A percentile compares a stretch with the other conserved stretches of the same genome.
These are phyloP conservation scores for Mucor plumbeus DNA, from an alignment of 371 early-diverging fungal genomes.

Conservation along the genomic window DNA sequence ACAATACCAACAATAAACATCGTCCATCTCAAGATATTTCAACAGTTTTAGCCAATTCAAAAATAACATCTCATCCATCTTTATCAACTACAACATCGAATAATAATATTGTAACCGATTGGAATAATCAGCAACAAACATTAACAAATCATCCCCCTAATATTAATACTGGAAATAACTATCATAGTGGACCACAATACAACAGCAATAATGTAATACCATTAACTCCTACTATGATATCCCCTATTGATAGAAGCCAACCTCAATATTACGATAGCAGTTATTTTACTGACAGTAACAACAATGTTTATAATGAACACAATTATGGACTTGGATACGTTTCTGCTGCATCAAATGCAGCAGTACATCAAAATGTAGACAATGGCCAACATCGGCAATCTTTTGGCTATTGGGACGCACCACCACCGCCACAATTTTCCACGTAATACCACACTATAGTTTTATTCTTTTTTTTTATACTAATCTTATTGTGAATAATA, in stretches of 20 bases:
- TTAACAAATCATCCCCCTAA: not conserved
- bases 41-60: not conserved
- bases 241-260: not conserved
- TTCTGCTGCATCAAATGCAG: conserved; percentile 1
- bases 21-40: not conserved
- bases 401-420: not conserved
- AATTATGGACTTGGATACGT: not conserved
- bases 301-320: not conserved
- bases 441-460: not conserved
- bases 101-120: not conserved
- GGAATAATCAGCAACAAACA: conserved; percentile 2
- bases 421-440: not conserved
- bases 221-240: not conserved
- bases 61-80: conserved; percentile 4
- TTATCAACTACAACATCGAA: conserved; percentile 10
- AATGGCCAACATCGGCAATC: not conserved
- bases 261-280: conserved; percentile 6
- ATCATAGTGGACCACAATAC: not conserved
- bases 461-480: not conserved
- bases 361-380: not conserved
- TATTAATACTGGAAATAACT: not conserved
- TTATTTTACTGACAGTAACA: conserved; percentile 4
- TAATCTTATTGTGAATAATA: not conserved
- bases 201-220: not conserved
- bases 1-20: not conserved